A percentile compares a stretch with the other conserved stretches of the same genome.
phyloP scores from a whole-genome alignment of 352 stramenopile species.

The Albugo candida region DNA sequence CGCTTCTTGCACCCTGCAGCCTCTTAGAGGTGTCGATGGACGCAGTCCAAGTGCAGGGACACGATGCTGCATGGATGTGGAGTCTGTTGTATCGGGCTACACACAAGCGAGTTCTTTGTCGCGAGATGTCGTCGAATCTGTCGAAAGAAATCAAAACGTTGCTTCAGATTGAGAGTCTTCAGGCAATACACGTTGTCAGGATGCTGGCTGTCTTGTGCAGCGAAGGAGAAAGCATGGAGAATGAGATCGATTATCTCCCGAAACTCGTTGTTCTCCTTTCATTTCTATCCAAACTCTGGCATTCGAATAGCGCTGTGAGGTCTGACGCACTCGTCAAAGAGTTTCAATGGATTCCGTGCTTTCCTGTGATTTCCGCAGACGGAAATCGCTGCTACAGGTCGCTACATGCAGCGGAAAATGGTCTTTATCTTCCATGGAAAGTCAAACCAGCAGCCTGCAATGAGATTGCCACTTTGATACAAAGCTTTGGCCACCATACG shows the following conservation, averaged over 20 bases:
- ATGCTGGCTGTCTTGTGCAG: conserved; percentile 17
- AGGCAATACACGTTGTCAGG: conserved; percentile 35
- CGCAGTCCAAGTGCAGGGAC: conserved; percentile 6
- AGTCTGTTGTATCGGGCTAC: conserved; percentile 13
- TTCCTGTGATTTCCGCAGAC: conserved; percentile 9
- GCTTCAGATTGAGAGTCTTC: conserved; percentile 40
- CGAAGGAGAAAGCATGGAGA: conserved; percentile 5
- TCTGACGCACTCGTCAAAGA: conserved; percentile 29
- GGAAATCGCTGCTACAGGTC: too few species aligned
- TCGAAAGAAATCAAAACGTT: conserved; percentile 25
- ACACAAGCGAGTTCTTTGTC: conserved; percentile 32
- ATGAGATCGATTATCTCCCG: conserved; percentile 19
- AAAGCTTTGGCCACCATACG: too few species aligned
- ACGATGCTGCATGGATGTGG: conserved; percentile 9
- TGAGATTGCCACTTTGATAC: too few species aligned
- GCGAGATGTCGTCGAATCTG: conserved; percentile 19
- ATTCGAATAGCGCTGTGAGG: too few species aligned
- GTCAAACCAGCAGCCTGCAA: too few species aligned
- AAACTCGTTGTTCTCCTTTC: conserved; percentile 24
- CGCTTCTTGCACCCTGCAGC: conserved; percentile 28
- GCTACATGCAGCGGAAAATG: too few species aligned
- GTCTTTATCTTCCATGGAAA: too few species aligned
- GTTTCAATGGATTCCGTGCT: conserved; percentile 50
- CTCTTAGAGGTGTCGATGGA: conserved; percentile 8
- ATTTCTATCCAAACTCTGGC: conserved; percentile 24